These are phyloP conservation scores for Westerdykella aurantiaca DNA, from an alignment of 2,329 filamentous ascomycete genomes.

Conservation along the genomic window DNA sequence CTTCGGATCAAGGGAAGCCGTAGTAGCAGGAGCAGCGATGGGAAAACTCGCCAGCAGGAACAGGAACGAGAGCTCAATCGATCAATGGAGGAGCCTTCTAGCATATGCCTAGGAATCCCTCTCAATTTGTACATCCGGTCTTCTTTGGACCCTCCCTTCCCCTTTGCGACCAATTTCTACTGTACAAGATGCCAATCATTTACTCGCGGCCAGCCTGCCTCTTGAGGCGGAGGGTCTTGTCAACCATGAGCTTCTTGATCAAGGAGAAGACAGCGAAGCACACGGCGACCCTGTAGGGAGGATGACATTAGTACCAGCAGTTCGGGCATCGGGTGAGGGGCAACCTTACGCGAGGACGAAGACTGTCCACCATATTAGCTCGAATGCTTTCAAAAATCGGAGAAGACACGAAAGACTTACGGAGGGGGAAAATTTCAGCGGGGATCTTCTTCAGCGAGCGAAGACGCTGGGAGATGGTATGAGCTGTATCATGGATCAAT, in stretches of 20 bases:
- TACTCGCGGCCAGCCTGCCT: slow-evolving; percentile 52
- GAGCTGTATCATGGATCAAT: slow-evolving; percentile 55
- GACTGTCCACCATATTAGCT: slow-evolving; percentile 48
- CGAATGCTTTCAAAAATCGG: slow-evolving; percentile 1
- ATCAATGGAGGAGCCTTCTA: not conserved
- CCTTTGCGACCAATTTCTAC: not conserved
- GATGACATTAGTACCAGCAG: slow-evolving; percentile 8
- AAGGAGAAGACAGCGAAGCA: slow-evolving; percentile 76
- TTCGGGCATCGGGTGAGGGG: not conserved
- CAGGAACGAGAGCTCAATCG: not conserved
- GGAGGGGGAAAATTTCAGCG: slow-evolving; percentile 88
- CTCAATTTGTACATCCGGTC: slow-evolving; percentile 16
- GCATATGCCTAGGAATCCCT: slow-evolving; percentile 3
- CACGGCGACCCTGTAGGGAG: slow-evolving; percentile 55
- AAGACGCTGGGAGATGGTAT: slow-evolving; percentile 94
- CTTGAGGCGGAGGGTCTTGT: slow-evolving; percentile 86
- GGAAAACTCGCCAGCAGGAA: no score
- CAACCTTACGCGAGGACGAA: slow-evolving; percentile 73
- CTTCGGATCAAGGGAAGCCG: no score
- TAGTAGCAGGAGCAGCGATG: no score
- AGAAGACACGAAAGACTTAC: slow-evolving; percentile 49
- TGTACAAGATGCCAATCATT: slow-evolving; percentile 2
- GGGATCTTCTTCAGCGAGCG: slow-evolving; percentile 85
- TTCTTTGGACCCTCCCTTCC: not conserved
- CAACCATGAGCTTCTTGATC: slow-evolving; percentile 72